Base-by-base conservation (phyloP, 2,329 filamentous ascomycete species). In the Paracoccidioides lutzii region DNA sequence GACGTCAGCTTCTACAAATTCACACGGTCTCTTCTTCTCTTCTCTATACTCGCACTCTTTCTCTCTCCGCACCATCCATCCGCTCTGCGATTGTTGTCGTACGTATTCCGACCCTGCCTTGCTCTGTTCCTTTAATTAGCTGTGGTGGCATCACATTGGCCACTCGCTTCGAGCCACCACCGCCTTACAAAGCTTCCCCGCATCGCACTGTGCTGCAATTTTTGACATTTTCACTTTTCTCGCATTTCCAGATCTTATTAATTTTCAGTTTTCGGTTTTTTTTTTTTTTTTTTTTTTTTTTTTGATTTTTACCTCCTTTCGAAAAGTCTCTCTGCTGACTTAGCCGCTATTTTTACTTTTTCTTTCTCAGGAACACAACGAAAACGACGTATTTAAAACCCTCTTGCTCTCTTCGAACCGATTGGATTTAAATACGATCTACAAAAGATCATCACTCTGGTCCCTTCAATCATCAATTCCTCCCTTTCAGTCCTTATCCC, bases 161-260 rank as follows among this genome's bases (percentile, higher is more conserved):
- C 49, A 42, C 54, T 46, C 40, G 37, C 50, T 56, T 53, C 42
- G 30, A 49, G 35, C 46, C 49, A 41, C 49, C 35, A 15, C 49
- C 45, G 32, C 12, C 22, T 48, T 48, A 14, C 32, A n/a, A 33
- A 44, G 40, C 40, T 51, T 41, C 55, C 55, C 55, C 55, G 51
- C 55, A 57, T 53, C 45, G 44, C 49, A 57, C 46, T 59, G 53
- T 58, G 8, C 43, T 8, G 42, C 22, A 46, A 38, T 54, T 46
- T 54, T 46, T 30, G 7, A 28, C 15, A 53, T 52, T 52, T 41
- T 38, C 35, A 30, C 44, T 30, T 54, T 52, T 35, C 15, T 52
- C 9, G 9, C n/a, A 30, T 45, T n/a, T 7, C 8, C n/a, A 30
- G 4, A 5, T 22, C n/a, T 14, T 33, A 14, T 33, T 14, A 12